phyloP scores from a whole-genome alignment of 2,329 filamentous ascomycete species.

The Hymenoscyphus linearis region DNA sequence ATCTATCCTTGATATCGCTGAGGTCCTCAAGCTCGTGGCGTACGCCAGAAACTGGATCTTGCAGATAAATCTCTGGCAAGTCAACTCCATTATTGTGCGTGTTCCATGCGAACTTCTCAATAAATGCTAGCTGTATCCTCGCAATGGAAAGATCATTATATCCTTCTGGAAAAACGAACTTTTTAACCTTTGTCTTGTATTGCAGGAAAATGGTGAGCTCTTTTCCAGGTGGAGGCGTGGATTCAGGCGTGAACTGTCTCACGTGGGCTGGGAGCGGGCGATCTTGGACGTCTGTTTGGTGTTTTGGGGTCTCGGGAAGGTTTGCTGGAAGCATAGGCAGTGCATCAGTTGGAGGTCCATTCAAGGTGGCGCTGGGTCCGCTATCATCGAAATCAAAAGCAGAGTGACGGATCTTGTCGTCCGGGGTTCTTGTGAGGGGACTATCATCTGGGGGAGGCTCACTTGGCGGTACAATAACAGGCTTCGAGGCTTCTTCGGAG shows the following conservation, averaged over 20 bases:
- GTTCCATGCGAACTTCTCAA: conserved; percentile 99
- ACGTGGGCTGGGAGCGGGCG: conserved; percentile 39
- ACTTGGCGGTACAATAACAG: conserved; percentile 33
- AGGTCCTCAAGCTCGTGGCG: conserved; percentile 94
- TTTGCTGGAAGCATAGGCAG: conserved; percentile 33
- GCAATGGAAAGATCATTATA: conserved; percentile 80
- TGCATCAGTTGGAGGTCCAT: conserved; percentile 49
- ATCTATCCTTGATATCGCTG: conserved; percentile 86
- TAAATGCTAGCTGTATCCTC: conserved; percentile 88
- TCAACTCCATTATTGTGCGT: conserved; percentile 91
- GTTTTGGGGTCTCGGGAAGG: conserved; percentile 18
- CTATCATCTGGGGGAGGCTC: conserved; percentile 32
- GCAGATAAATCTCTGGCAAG: conserved; percentile 94
- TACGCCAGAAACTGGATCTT: conserved; percentile 93
- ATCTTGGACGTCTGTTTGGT: conserved; percentile 8
- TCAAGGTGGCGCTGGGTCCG: conserved; percentile 51
- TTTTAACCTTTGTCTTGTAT: conserved; percentile 96
- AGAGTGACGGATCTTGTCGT: conserved; percentile 48
- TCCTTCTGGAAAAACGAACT: conserved; percentile 83
- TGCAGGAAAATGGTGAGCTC: conserved; percentile 92
- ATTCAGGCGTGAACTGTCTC: conserved; percentile 52
- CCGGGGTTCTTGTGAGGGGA: conserved; percentile 47
- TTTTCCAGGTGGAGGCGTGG: conserved; percentile 69
- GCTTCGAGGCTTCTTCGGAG: conserved; percentile 44
- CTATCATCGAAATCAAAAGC: conserved; percentile 20